Conservation (phyloP, 441 rosid species). For the Daphne laureola region DNA sequence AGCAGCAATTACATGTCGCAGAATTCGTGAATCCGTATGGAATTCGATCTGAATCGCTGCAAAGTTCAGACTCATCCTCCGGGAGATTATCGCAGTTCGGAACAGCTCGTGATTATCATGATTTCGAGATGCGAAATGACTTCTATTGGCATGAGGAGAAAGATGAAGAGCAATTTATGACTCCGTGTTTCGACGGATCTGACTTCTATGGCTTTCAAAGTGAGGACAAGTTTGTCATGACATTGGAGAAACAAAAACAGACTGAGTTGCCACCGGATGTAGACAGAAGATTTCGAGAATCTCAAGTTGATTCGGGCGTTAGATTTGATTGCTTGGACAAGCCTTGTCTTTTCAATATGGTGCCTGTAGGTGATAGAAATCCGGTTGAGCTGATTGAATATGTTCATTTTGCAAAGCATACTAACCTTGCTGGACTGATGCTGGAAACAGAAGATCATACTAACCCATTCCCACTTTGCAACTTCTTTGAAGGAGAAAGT, state of each 20-base stretch:
- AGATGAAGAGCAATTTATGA: constrained; percentile 67
- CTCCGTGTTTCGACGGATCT: constrained; percentile 50
- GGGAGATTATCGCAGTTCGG: constrained; percentile 77
- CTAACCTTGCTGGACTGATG: constrained; percentile 13
- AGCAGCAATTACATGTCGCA: constrained; percentile 21
- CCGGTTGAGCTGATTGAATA: constrained; percentile 15
- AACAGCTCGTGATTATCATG: constrained; percentile 73
- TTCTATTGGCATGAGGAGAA: constrained; percentile 46
- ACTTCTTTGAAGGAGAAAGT: constrained; percentile 12
- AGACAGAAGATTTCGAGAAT: constrained; percentile 31
- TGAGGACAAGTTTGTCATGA: constrained; percentile 70
- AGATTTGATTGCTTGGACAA: constrained; percentile 39
- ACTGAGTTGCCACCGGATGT: constrained; percentile 30
- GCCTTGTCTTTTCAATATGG: constrained; percentile 31
- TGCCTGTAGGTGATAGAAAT: constrained; percentile 15
- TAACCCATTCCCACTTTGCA: constrained; percentile 14
- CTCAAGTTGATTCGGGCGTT: constrained; percentile 28
- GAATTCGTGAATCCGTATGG: constrained; percentile 90
- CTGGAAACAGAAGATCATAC: constrained; percentile 12
- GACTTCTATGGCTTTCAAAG: constrained; percentile 54
- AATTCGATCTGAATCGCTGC: constrained; percentile 43
- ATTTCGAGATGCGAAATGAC: constrained; percentile 57
- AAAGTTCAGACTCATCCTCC: constrained; percentile 55
- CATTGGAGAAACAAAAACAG: constrained; percentile 31
- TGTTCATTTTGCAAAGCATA: constrained; percentile 26